A percentile compares a stretch with the other conserved stretches of the same genome.
These are phyloP conservation scores for Scutellaria minor DNA, from an alignment of 257 asterid genomes.

Conservation along the genomic window DNA sequence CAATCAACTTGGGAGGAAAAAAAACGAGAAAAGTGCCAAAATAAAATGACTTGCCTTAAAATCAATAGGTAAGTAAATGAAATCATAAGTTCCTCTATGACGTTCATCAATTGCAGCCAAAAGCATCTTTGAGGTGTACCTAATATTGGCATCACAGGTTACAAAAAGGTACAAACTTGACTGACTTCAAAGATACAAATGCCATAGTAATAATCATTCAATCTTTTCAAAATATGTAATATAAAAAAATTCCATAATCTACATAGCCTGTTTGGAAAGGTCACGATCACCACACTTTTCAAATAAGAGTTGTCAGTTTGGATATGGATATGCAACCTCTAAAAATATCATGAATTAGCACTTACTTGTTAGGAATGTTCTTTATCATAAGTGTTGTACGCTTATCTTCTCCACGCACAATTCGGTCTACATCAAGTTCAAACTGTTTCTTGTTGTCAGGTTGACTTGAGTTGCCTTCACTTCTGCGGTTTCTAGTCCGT, in stretches of 20 bases:
- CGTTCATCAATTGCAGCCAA: conserved; percentile 96
- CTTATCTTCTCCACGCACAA: conserved; percentile 89
- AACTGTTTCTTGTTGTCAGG: conserved; percentile 92
- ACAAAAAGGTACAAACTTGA: conserved; percentile 4
- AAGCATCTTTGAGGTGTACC: conserved; percentile 99
- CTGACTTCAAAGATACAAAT: conserved; percentile 1
- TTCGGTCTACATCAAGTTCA: conserved; percentile 94
- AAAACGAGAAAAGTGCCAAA: not conserved
- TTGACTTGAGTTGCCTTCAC: conserved; percentile 72
- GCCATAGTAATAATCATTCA: conserved; percentile 11
- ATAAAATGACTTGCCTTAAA: conserved; percentile 71
- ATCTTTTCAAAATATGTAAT: not conserved
- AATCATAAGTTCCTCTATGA: conserved; percentile 94
- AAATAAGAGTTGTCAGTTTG: conserved; percentile 21
- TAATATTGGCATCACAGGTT: conserved; percentile 39
- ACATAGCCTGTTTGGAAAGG: conserved; percentile 15
- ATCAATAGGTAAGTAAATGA: conserved; percentile 93
- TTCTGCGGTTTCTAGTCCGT: conserved; percentile 79
- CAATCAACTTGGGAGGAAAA: not conserved
- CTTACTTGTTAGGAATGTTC: conserved; percentile 99
- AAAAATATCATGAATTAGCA: conserved; percentile 23
- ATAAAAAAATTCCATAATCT: conserved; percentile 3
- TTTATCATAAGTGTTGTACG: conserved; percentile 98
- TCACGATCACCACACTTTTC: not conserved
- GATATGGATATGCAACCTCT: conserved; percentile 2